These are phyloP conservation scores for Raphanus sativus DNA, from an alignment of 345 rosid species.

Conservation along the genomic window DNA sequence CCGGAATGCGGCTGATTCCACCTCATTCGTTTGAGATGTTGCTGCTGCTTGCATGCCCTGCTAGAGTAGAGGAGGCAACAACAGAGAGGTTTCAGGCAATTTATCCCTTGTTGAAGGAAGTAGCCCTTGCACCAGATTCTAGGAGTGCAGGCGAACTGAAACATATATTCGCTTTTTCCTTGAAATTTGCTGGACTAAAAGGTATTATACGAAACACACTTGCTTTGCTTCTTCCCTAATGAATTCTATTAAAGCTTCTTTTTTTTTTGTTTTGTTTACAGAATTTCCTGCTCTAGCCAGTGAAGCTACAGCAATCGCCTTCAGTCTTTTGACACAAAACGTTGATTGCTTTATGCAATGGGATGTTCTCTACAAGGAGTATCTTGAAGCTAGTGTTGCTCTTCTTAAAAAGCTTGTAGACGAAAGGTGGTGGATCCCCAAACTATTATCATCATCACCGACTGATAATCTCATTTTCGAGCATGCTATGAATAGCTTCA, in stretches of 20 bases:
- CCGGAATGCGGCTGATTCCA: not conserved
- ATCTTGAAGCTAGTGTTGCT: not conserved
- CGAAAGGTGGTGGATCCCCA: not conserved
- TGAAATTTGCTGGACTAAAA: not conserved
- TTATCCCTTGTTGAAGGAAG: not conserved
- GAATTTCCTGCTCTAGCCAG: not conserved
- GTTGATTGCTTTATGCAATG: not conserved
- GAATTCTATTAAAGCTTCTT: no score
- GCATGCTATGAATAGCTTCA: not conserved
- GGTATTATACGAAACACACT: not conserved
- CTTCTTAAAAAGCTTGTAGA: not conserved
- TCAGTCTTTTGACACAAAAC: not conserved
- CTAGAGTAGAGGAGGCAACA: not conserved
- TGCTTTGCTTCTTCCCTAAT: no score
- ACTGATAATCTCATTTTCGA: not conserved
- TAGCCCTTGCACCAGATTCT: not conserved
- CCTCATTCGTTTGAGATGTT: not conserved
- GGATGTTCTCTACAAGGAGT: not conserved
- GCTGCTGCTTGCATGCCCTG: not conserved
- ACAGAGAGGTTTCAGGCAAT: not conserved
- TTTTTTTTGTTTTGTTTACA: no score
- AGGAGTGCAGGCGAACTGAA: not conserved
- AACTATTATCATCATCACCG: not conserved
- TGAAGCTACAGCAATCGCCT: not conserved
- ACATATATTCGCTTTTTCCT: not conserved